Conservation (phyloP, 179 eudicot genomes). For the Amaranthus tricolor region DNA sequence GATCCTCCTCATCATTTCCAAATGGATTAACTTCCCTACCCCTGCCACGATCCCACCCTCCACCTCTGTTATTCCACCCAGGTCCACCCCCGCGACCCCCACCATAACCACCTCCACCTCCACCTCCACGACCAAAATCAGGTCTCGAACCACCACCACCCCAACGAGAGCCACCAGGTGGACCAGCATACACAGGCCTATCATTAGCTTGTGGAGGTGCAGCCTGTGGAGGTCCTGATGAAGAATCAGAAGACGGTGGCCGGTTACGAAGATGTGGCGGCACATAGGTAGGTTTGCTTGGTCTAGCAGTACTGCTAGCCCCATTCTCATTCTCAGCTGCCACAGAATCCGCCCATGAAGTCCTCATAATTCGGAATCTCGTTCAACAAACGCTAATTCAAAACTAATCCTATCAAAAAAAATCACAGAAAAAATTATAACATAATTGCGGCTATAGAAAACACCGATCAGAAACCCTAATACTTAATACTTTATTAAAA, state of each 20-base stretch:
- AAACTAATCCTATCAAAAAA: conserved; percentile 5
- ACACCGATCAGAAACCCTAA: conserved; percentile 22
- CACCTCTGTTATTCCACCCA: conserved; percentile 53
- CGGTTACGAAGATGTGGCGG: conserved; percentile 77
- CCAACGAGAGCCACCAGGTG: conserved; percentile 51
- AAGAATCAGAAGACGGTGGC: conserved; percentile 34
- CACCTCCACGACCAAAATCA: conserved; percentile 43
- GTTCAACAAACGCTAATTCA: not conserved
- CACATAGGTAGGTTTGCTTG: conserved; percentile 55
- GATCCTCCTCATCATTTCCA: conserved; percentile 54
- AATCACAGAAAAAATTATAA: not conserved
- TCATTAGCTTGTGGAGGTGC: conserved; percentile 51
- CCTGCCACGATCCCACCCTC: conserved; percentile 63
- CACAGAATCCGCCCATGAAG: conserved; percentile 90
- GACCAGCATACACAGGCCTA: conserved; percentile 44
- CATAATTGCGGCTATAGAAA: not conserved
- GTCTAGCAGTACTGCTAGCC: conserved; percentile 37
- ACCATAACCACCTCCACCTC: conserved; percentile 43
- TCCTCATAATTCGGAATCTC: conserved; percentile 46
- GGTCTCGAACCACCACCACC: conserved; percentile 44
- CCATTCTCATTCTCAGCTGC: conserved; percentile 60
- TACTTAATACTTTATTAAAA: not conserved
- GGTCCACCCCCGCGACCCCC: conserved; percentile 59
- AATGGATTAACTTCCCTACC: conserved; percentile 78
- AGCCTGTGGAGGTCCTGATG: conserved; percentile 28